Conservation (phyloP, 2,329 filamentous ascomycete genomes). For the Aspergillus clavatus region DNA sequence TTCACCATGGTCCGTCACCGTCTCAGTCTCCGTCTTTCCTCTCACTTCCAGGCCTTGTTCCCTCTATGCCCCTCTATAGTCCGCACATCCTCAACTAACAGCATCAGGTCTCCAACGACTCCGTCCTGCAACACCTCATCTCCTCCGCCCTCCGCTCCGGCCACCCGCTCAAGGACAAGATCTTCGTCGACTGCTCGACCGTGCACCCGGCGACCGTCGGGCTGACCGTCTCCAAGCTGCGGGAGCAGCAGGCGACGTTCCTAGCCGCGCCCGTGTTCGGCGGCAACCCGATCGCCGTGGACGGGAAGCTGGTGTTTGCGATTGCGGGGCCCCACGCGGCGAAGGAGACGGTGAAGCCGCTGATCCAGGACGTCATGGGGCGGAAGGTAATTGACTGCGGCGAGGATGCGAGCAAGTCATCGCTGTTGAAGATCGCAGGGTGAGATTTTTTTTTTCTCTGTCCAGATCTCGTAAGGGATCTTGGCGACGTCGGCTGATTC, state of each 20-base stretch:
- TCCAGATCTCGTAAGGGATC: too few species aligned
- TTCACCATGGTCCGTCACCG: slow-evolving; percentile 33
- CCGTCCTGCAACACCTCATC: slow-evolving; percentile 32
- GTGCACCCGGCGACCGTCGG: slow-evolving; percentile 68
- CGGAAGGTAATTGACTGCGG: slow-evolving; percentile 41
- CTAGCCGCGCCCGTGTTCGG: slow-evolving; percentile 43
- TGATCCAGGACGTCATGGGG: slow-evolving; percentile 43
- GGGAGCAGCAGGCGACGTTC: slow-evolving; percentile 33
- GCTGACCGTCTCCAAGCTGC: slow-evolving; percentile 29
- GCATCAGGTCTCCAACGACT: slow-evolving; percentile 38
- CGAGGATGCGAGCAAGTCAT: slow-evolving; percentile 40
- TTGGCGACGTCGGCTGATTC: neutral
- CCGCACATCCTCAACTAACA: too few species aligned
- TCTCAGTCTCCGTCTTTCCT: neutral
- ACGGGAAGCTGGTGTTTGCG: slow-evolving; percentile 44
- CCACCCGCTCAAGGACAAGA: slow-evolving; percentile 58
- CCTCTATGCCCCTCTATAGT: too few species aligned
- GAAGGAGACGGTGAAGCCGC: slow-evolving; percentile 33
- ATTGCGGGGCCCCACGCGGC: slow-evolving; percentile 37
- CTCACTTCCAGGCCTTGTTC: too few species aligned
- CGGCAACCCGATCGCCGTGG: slow-evolving; percentile 40
- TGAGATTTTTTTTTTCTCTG: slow-evolving; percentile 23
- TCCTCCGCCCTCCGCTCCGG: slow-evolving; percentile 22
- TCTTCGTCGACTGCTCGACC: slow-evolving; percentile 83
- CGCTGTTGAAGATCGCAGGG: slow-evolving; percentile 44